These are phyloP conservation scores for Raffaelea ambrosiae DNA, from an alignment of 2,329 filamentous ascomycete species.

Conservation along the genomic window DNA sequence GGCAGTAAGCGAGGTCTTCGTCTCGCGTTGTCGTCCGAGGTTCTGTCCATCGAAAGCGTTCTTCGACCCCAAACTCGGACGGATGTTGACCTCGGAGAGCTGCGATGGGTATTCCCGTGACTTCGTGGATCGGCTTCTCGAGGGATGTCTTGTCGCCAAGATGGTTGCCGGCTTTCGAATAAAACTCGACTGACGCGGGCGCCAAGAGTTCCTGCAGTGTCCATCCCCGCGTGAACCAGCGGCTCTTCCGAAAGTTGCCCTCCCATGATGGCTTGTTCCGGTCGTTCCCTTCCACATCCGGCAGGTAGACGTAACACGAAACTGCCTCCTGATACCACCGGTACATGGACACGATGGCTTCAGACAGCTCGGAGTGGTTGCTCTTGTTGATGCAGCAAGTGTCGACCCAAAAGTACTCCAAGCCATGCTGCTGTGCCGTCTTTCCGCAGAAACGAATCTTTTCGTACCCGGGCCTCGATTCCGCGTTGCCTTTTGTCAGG, in stretches of 20 bases:
- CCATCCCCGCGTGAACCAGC: conserved; percentile 12
- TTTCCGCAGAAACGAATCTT: conserved; percentile 6
- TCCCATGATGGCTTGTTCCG: neutral
- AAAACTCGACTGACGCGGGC: conserved; percentile 19
- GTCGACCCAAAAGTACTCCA: conserved; percentile 10
- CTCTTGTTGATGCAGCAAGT: conserved; percentile 11
- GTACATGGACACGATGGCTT: conserved; percentile 11
- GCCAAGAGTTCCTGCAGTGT: conserved; percentile 17
- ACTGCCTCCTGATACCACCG: conserved; percentile 5
- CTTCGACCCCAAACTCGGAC: conserved; percentile 12
- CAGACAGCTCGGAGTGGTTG: conserved; percentile 3
- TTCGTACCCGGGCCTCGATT: conserved; percentile 4
- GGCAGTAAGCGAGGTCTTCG: conserved; percentile 14
- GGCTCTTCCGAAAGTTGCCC: neutral
- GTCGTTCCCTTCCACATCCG: conserved; percentile 1
- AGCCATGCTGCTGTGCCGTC: neutral
- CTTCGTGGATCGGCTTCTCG: conserved; percentile 13
- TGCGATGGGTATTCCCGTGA: conserved; percentile 14
- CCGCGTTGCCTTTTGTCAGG: conserved; percentile 1
- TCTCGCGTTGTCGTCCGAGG: conserved; percentile 7
- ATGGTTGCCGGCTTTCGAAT: conserved; percentile 9
- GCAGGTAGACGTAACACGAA: conserved; percentile 8
- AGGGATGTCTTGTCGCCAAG: conserved; percentile 19
- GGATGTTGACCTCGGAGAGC: conserved; percentile 13
- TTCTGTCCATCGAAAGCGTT: conserved; percentile 15